Evolutionary conservation across 305 asterid genomes (phyloP).

Genomic region (Solanum aculeatissimum): DNA sequence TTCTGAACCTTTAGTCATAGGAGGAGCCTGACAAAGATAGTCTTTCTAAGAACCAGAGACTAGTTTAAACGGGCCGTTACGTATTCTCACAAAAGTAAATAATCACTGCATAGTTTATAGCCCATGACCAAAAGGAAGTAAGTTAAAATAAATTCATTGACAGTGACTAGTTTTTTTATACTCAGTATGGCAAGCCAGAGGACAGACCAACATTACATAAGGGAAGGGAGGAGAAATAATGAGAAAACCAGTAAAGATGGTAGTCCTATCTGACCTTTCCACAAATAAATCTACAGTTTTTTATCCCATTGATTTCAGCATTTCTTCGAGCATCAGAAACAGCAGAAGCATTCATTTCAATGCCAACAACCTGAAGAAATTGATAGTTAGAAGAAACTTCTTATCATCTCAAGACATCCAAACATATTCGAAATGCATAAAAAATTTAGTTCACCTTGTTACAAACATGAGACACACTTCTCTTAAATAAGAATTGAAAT

Average conservation of each 20-base stretch:
- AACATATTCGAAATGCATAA: neutral
- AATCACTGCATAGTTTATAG: neutral
- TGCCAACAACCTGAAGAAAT: constrained; percentile 70
- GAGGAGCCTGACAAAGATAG: neutral
- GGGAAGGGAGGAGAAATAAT: neutral
- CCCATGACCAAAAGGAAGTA: neutral
- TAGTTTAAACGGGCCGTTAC: neutral
- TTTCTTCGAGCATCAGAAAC: constrained; percentile 85
- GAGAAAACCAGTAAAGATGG: constrained; percentile 2
- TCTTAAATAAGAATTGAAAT: neutral
- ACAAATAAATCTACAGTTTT: constrained; percentile 86
- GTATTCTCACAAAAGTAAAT: neutral
- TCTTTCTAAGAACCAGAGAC: neutral
- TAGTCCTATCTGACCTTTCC: constrained; percentile 50
- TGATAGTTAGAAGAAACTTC: neutral
- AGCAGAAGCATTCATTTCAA: constrained; percentile 98
- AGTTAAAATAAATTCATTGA: neutral
- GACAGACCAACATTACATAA: neutral
- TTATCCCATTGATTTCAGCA: constrained; percentile 77
- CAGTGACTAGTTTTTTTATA: neutral
- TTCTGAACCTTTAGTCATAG: neutral
- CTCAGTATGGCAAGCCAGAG: neutral
- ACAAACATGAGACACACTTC: neutral
- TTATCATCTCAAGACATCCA: neutral
- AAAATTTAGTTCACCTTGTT: neutral